These are phyloP conservation scores for Epithele typhae DNA, from an alignment of 768 basidiomycete species.

Conservation along the genomic window DNA sequence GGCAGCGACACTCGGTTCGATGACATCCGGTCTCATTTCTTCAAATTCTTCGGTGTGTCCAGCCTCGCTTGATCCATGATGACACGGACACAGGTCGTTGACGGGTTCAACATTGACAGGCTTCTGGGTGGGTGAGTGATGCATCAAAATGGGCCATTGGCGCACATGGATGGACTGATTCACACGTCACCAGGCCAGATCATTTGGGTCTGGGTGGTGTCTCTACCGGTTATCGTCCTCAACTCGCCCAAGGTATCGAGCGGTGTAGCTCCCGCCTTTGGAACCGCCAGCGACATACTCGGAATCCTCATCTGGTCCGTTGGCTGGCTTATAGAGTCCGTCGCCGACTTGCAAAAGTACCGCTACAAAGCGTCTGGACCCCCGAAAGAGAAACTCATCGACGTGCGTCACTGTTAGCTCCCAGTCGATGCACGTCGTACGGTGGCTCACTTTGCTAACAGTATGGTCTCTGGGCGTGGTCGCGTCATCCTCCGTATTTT, in stretches of 20 bases:
- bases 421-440: not conserved
- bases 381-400: constrained; percentile 47
- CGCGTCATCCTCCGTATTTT: constrained; percentile 68
- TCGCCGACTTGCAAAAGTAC: constrained; percentile 60
- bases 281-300: constrained; percentile 57
- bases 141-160: too few relatives aligned
- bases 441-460: constrained; percentile 13
- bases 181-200: constrained; percentile 40
- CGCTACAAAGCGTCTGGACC: constrained; percentile 46
- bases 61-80: too few relatives aligned
- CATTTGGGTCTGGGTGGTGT: constrained; percentile 63
- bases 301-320: constrained; percentile 59
- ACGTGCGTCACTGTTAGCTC: constrained; percentile 32
- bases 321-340: constrained; percentile 52
- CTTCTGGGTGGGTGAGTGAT: constrained; percentile 49
- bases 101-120: constrained; percentile 24
- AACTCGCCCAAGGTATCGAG: constrained; percentile 64
- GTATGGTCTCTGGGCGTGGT: constrained; percentile 52
- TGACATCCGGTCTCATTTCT: constrained; percentile 59
- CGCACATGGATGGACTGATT: too few relatives aligned
- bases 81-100: not conserved
- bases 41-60: constrained; percentile 52
- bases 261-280: constrained; percentile 53
- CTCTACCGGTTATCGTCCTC: constrained; percentile 58
- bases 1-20: constrained; percentile 68